These are phyloP conservation scores for Escallonia rubra DNA, from an alignment of 129 eudicot species.

Conservation along the genomic window DNA sequence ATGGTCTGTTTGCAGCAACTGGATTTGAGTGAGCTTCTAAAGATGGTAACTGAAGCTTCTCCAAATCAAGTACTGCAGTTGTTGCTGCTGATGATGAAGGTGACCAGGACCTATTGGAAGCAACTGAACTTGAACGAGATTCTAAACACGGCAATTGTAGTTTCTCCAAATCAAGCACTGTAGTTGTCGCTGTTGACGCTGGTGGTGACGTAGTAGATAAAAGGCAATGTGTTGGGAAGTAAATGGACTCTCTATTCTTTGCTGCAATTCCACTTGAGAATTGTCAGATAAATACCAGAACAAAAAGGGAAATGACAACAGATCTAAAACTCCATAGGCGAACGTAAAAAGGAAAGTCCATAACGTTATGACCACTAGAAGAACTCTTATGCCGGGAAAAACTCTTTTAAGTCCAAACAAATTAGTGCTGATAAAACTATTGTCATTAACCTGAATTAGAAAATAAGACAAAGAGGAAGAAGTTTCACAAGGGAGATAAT, in stretches of 20 bases:
- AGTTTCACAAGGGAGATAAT: too few species aligned
- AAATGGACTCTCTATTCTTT: constrained; percentile 46
- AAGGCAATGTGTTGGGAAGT: constrained; percentile 50
- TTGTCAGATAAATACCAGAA: too few species aligned
- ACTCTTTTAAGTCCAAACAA: too few species aligned
- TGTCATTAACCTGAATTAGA: too few species aligned
- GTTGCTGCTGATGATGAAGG: constrained; percentile 44
- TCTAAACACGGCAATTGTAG: constrained; percentile 55
- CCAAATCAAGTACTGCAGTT: constrained; percentile 53
- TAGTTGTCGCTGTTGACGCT: constrained; percentile 35
- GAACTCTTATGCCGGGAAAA: too few species aligned
- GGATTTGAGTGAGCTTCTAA: constrained; percentile 48
- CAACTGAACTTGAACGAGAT: constrained; percentile 43
- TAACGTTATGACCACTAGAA: too few species aligned
- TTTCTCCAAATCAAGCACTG: constrained; percentile 59
- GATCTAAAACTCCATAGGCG: too few species aligned
- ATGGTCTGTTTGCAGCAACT: constrained; percentile 32
- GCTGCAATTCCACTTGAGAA: constrained; percentile 39
- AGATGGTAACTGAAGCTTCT: constrained; percentile 55
- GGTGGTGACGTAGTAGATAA: constrained; percentile 55
- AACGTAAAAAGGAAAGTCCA: too few species aligned
- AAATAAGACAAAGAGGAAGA: too few species aligned
- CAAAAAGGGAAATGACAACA: too few species aligned
- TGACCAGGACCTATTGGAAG: constrained; percentile 56
- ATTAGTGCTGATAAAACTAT: too few species aligned